phyloP scores from a whole-genome alignment of 2,329 filamentous ascomycete genomes.

The Aureobasidium zeae region DNA sequence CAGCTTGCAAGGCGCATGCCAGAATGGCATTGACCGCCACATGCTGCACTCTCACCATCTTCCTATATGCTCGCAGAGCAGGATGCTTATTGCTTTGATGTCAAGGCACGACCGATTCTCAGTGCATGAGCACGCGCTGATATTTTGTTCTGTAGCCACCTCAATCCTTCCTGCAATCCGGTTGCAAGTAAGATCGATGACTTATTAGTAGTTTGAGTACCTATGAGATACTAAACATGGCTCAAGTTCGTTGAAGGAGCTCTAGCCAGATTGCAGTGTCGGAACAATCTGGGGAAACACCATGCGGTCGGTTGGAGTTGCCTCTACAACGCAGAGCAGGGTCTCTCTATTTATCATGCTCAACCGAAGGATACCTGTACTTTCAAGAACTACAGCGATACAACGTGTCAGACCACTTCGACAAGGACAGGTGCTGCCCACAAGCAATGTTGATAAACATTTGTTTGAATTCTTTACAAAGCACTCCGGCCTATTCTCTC shows the following conservation, averaged over 20 bases:
- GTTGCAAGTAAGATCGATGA: neutral
- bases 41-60: conserved; percentile 7
- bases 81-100: neutral
- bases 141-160: neutral
- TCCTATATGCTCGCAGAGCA: neutral
- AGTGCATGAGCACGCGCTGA: no score
- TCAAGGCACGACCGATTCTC: neutral
- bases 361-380: no score
- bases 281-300: conserved; percentile 2
- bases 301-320: conserved; percentile 1
- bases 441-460: no score
- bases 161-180: neutral
- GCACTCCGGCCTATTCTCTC: no score
- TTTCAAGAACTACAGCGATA: no score
- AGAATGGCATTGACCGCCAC: neutral
- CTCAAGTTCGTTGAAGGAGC: neutral
- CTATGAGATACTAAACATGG: neutral
- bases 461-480: no score
- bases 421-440: no score
- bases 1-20: neutral
- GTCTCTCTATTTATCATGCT: no score
- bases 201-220: neutral
- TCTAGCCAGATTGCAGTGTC: conserved; percentile 9
- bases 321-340: no score
- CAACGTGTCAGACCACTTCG: no score